Percentiles rank a stretch among this genome's conserved stretches.
phyloP scores from a whole-genome alignment of 441 rosid genomes.

The Brassica balearica region DNA sequence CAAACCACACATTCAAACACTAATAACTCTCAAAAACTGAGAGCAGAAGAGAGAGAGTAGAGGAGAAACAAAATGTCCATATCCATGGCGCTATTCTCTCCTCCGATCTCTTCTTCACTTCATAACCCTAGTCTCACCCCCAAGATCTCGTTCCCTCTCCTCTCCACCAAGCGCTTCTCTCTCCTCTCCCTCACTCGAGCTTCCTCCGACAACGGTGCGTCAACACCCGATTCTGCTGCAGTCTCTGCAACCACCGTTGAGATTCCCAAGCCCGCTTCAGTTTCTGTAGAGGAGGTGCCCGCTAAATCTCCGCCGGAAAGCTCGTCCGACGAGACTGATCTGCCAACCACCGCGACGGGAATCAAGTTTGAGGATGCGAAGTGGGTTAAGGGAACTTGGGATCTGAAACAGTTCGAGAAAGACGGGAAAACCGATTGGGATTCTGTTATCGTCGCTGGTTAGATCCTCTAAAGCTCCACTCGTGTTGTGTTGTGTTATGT shows the following conservation, averaged over 20 bases:
- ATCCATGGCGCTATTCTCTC: conserved; percentile 42
- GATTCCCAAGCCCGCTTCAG: conserved; percentile 26
- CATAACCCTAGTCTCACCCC: conserved; percentile 12
- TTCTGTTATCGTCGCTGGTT: conserved; percentile 88
- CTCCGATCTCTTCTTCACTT: conserved; percentile 35
- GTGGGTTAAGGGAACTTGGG: conserved; percentile 90
- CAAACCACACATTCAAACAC: conserved; percentile 42
- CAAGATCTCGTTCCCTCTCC: conserved; percentile 29
- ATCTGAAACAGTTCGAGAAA: conserved; percentile 74
- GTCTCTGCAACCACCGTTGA: conserved; percentile 33
- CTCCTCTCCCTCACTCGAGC: conserved; percentile 34
- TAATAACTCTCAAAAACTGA: conserved; percentile 2
- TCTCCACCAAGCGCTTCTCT: conserved; percentile 28
- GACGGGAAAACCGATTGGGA: conserved; percentile 80
- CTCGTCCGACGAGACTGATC: conserved; percentile 19
- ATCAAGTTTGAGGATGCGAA: conserved; percentile 58
- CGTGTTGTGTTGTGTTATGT: not conserved
- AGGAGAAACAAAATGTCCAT: not conserved
- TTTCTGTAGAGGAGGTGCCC: conserved; percentile 17
- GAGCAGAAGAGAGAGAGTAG: conserved; percentile 18
- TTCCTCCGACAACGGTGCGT: conserved; percentile 36
- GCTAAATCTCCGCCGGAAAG: conserved; percentile 22
- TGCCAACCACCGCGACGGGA: conserved; percentile 23
- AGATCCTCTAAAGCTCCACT: conserved; percentile 16
- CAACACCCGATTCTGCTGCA: conserved; percentile 20